Percentiles rank a stretch among this genome's conserved stretches.
phyloP scores from a whole-genome alignment of 768 basidiomycete species.

The Leccinum ochraceum region DNA sequence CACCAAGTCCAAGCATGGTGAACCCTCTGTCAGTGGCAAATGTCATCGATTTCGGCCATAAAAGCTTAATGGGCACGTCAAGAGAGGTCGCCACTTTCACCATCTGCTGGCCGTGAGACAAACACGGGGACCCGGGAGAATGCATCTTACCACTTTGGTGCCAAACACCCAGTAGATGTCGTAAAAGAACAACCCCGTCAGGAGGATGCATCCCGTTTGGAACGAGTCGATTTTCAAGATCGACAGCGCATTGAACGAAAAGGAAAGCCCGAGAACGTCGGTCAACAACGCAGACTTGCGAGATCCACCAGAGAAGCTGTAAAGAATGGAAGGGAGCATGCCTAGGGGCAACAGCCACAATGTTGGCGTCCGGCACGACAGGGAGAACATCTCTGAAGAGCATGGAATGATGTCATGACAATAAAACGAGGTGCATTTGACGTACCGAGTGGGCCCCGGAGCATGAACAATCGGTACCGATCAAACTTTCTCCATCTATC shows the following conservation, averaged over 20 bases:
- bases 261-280: conserved; percentile 74
- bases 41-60: conserved; percentile 72
- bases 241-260: conserved; percentile 77
- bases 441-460: conserved; percentile 48
- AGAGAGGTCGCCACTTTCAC: conserved; percentile 87
- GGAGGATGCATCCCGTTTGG: conserved; percentile 77
- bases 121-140: not conserved
- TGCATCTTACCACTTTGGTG: conserved; percentile 70
- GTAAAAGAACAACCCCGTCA: conserved; percentile 87
- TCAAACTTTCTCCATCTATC: conserved; percentile 61
- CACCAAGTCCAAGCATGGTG: conserved; percentile 92
- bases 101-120: conserved; percentile 57
- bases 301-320: conserved; percentile 44
- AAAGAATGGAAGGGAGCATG: conserved; percentile 63
- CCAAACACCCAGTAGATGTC: conserved; percentile 97
- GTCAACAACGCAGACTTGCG: conserved; percentile 72
- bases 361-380: conserved; percentile 61
- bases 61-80: conserved; percentile 91
- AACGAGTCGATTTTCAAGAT: conserved; percentile 88
- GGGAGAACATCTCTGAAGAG: conserved; percentile 34
- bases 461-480: conserved; percentile 43
- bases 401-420: conserved; percentile 7
- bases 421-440: conserved; percentile 11
- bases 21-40: conserved; percentile 58
- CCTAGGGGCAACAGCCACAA: conserved; percentile 59